Evolutionary conservation across 371 early-diverging fungal species (phyloP).

Genomic region (Mortierella sp.): DNA sequence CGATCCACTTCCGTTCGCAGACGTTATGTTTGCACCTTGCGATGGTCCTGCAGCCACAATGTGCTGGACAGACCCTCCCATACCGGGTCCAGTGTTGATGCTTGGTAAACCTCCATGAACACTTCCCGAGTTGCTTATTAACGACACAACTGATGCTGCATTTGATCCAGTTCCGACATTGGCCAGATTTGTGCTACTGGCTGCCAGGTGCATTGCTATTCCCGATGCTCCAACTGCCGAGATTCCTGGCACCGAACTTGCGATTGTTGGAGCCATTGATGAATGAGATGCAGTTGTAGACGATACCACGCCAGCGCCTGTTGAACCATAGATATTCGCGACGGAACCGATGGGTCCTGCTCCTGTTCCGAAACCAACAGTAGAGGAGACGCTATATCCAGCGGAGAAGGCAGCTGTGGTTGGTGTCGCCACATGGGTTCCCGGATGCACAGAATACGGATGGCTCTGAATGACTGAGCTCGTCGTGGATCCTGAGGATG

Average conservation of each 20-base stretch:
- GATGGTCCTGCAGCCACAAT: not conserved
- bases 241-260: not conserved
- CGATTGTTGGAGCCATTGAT: conserved; percentile 6
- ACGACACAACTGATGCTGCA: conserved; percentile 29
- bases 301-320: too few relatives aligned
- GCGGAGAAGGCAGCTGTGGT: too few relatives aligned
- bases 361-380: too few relatives aligned
- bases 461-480: conserved; percentile 31
- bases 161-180: conserved; percentile 30
- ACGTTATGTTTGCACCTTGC: not conserved
- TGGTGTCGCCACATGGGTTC: too few relatives aligned
- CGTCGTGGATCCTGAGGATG: conserved; percentile 7
- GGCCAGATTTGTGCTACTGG: conserved; percentile 14
- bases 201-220: conserved; percentile 1
- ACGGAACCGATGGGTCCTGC: too few relatives aligned
- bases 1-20: conserved; percentile 6
- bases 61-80: too few relatives aligned
- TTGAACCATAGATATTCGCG: too few relatives aligned
- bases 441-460: too few relatives aligned
- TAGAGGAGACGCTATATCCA: too few relatives aligned
- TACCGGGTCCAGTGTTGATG: too few relatives aligned
- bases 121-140: conserved; percentile 32
- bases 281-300: not conserved
- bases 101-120: conserved; percentile 2
- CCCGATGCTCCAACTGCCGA: not conserved